A percentile compares a stretch with the other conserved stretches of the same genome.
phyloP scores from a whole-genome alignment of 2,329 filamentous ascomycete species.

The Fusarium luffae region DNA sequence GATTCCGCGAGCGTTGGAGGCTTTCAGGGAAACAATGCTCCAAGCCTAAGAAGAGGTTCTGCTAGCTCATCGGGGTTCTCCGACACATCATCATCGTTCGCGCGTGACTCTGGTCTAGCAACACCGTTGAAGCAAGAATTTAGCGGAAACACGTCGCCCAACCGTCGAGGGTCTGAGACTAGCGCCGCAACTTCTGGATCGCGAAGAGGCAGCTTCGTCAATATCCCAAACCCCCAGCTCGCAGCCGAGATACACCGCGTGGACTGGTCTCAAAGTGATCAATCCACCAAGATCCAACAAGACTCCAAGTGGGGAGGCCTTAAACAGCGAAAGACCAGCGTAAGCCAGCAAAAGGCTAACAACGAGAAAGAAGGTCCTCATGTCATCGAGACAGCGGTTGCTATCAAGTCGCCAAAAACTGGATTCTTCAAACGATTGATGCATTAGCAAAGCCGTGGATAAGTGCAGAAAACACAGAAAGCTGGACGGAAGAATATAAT shows the following conservation, averaged over 20 bases:
- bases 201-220: slow-evolving; percentile 33
- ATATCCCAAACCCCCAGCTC: slow-evolving; percentile 31
- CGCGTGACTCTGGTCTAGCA: slow-evolving; percentile 27
- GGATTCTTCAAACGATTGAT: slow-evolving; percentile 60
- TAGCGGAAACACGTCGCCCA: slow-evolving; percentile 15
- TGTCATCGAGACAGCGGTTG: slow-evolving; percentile 13
- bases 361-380: slow-evolving; percentile 31
- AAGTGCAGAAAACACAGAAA: background rate
- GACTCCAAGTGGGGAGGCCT: slow-evolving; percentile 62
- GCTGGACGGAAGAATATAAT: slow-evolving; percentile 1
- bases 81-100: slow-evolving; percentile 29
- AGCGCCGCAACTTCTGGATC: slow-evolving; percentile 27
- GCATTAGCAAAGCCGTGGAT: slow-evolving; percentile 46
- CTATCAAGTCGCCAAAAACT: slow-evolving; percentile 50
- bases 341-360: slow-evolving; percentile 45
- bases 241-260: slow-evolving; percentile 54
- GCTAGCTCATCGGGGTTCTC: slow-evolving; percentile 37
- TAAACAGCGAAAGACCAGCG: slow-evolving; percentile 54
- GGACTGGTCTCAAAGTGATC: slow-evolving; percentile 71
- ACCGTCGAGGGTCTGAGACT: slow-evolving; percentile 35
- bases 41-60: slow-evolving; percentile 23
- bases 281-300: slow-evolving; percentile 51
- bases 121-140: slow-evolving; percentile 38
- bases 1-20: slow-evolving; percentile 27
- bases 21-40: slow-evolving; percentile 9